Conservation (phyloP, 1,284 basidiomycete species). For the Malassezia restricta region DNA sequence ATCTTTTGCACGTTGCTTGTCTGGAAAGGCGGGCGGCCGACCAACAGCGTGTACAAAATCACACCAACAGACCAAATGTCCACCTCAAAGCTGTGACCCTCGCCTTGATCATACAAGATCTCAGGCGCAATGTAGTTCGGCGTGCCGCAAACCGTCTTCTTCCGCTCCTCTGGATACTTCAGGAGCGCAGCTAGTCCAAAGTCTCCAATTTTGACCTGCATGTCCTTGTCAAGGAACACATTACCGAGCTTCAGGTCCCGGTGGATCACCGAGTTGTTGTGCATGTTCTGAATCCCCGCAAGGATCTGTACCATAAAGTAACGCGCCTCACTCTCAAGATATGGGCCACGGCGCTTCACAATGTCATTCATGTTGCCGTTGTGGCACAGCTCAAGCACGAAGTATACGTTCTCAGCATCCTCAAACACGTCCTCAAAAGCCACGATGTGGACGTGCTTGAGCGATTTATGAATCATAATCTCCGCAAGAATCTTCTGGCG, state of each 20-base stretch:
- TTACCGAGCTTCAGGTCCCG: constrained; percentile 68
- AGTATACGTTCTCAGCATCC: constrained; percentile 89
- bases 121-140: constrained; percentile 99
- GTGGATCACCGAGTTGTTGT: constrained; percentile 68
- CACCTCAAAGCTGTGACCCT: constrained; percentile 94
- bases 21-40: constrained; percentile 92
- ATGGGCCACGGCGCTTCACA: constrained; percentile 71
- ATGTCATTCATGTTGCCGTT: constrained; percentile 77
- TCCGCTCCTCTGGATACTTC: constrained; percentile 86
- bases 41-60: constrained; percentile 76
- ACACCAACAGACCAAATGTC: constrained; percentile 97
- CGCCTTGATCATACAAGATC: constrained; percentile 85
- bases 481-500: constrained; percentile 73
- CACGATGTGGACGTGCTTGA: constrained; percentile 86
- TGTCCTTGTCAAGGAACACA: constrained; percentile 75
- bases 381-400: constrained; percentile 83
- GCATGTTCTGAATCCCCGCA: constrained; percentile 93
- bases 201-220: constrained; percentile 95
- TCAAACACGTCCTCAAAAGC: constrained; percentile 88
- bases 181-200: constrained; percentile 94
- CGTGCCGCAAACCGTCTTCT: constrained; percentile 97
- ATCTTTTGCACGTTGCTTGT: constrained; percentile 67
- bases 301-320: constrained; percentile 89
- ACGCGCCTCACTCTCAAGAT: constrained; percentile 82
- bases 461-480: constrained; percentile 90